These are phyloP conservation scores for Phaffomyces antillensis DNA, from an alignment of 805 yeast genomes.

Conservation along the genomic window DNA sequence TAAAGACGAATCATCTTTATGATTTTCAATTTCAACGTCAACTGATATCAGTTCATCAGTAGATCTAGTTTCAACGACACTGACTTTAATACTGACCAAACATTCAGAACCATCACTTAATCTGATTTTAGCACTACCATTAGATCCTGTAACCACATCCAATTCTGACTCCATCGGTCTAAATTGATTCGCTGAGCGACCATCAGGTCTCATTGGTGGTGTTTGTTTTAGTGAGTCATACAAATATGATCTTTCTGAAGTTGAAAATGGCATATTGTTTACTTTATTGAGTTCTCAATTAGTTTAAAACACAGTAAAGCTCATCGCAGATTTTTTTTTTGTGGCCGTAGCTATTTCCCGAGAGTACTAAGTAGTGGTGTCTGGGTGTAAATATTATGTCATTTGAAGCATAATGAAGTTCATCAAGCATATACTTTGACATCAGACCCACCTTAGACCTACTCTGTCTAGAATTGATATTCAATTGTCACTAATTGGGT, in stretches of 20 bases:
- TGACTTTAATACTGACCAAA: slow-evolving; percentile 82
- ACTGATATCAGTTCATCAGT: slow-evolving; percentile 54
- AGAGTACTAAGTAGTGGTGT: no score
- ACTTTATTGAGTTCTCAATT: background rate
- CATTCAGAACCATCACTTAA: slow-evolving; percentile 91
- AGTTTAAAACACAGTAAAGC: background rate
- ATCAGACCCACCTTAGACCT: no score
- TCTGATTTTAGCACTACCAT: slow-evolving; percentile 86
- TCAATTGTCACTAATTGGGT: no score
- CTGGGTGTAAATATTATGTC: no score
- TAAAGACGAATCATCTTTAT: slow-evolving; percentile 70
- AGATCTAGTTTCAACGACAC: slow-evolving; percentile 49
- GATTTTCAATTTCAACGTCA: slow-evolving; percentile 76
- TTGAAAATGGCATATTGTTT: slow-evolving; percentile 55
- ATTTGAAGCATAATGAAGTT: no score
- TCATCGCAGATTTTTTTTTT: slow-evolving; percentile 1
- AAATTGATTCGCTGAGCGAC: slow-evolving; percentile 65
- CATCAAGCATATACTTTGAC: no score
- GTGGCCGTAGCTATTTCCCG: no score
- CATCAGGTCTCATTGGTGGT: slow-evolving; percentile 79
- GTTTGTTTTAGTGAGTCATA: slow-evolving; percentile 57
- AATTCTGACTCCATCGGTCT: slow-evolving; percentile 82
- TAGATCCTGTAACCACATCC: slow-evolving; percentile 76
- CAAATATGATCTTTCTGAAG: slow-evolving; percentile 70
- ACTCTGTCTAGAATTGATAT: no score